phyloP scores from a whole-genome alignment of 140 eudicot species.

The Oenanthe javanica region DNA sequence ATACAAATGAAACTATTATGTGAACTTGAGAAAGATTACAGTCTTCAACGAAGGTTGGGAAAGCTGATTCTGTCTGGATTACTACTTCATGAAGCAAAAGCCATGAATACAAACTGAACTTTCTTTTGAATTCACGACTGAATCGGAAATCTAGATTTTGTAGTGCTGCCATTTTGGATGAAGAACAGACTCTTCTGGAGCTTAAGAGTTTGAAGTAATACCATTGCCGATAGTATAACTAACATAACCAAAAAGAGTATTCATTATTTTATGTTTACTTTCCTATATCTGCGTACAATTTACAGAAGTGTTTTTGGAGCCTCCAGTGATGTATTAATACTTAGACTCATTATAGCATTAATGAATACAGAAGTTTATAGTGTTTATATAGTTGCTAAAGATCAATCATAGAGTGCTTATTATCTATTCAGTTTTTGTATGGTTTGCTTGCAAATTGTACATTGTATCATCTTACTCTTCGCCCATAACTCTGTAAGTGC shows the following conservation, averaged over 20 bases:
- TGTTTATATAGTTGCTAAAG: background rate
- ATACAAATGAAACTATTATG: background rate
- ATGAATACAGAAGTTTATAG: background rate
- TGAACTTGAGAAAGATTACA: background rate
- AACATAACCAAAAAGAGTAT: background rate
- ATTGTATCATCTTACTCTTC: background rate
- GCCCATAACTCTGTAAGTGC: too few species aligned
- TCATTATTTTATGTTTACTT: background rate
- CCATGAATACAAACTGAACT: background rate
- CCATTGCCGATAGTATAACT: background rate
- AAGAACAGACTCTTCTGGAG: background rate
- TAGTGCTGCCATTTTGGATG: background rate
- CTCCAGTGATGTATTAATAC: background rate
- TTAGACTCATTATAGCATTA: background rate
- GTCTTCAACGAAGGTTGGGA: background rate
- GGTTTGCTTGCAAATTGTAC: background rate
- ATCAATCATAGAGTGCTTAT: background rate
- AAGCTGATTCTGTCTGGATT: background rate
- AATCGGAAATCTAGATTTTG: background rate
- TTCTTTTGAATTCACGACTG: background rate
- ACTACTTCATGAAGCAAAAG: background rate
- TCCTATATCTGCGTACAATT: background rate
- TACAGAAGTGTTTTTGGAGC: background rate
- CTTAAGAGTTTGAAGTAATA: background rate
- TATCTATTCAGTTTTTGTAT: background rate